These are phyloP conservation scores for Boletus edulis DNA, from an alignment of 768 basidiomycete genomes.

Conservation along the genomic window DNA sequence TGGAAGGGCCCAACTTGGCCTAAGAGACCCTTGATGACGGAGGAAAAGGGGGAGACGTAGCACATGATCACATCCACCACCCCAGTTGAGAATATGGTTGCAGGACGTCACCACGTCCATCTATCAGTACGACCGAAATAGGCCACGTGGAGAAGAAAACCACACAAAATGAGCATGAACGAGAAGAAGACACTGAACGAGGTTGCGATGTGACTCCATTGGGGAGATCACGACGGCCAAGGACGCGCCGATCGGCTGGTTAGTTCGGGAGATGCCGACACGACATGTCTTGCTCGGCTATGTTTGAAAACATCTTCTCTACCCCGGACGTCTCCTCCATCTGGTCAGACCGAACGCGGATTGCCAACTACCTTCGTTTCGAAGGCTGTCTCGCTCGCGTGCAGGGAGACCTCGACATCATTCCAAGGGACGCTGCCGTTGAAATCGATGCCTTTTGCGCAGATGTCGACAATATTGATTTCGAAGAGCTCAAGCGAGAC, in stretches of 20 bases:
- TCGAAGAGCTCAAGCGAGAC: slow-evolving; percentile 36
- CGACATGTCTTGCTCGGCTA: slow-evolving; percentile 22
- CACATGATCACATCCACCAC: slow-evolving; percentile 38
- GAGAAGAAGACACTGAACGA: slow-evolving; percentile 38
- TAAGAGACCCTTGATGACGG: slow-evolving; percentile 44
- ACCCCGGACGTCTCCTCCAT: slow-evolving; percentile 36
- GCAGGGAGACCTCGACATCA: slow-evolving; percentile 38
- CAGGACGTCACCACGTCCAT: slow-evolving; percentile 28
- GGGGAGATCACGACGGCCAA: too few relatives aligned
- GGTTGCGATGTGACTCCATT: slow-evolving; percentile 32
- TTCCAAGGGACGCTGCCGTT: slow-evolving; percentile 38
- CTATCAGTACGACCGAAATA: background rate
- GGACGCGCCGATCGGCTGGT: background rate
- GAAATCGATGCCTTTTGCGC: slow-evolving; percentile 35
- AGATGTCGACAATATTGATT: slow-evolving; percentile 36
- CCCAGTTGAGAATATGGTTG: slow-evolving; percentile 40
- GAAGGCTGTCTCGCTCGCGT: slow-evolving; percentile 35
- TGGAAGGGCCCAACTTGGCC: slow-evolving; percentile 23
- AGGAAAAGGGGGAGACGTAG: slow-evolving; percentile 48
- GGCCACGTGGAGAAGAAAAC: background rate
- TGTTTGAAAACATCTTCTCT: slow-evolving; percentile 43
- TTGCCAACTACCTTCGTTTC: slow-evolving; percentile 26
- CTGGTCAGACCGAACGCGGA: slow-evolving; percentile 38
- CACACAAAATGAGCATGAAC: slow-evolving; percentile 42
- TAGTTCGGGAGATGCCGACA: slow-evolving; percentile 40